A percentile compares a stretch with the other conserved stretches of the same genome.
phyloP scores from a whole-genome alignment of 2,329 filamentous ascomycete genomes.

The Colletotrichum acutatum region DNA sequence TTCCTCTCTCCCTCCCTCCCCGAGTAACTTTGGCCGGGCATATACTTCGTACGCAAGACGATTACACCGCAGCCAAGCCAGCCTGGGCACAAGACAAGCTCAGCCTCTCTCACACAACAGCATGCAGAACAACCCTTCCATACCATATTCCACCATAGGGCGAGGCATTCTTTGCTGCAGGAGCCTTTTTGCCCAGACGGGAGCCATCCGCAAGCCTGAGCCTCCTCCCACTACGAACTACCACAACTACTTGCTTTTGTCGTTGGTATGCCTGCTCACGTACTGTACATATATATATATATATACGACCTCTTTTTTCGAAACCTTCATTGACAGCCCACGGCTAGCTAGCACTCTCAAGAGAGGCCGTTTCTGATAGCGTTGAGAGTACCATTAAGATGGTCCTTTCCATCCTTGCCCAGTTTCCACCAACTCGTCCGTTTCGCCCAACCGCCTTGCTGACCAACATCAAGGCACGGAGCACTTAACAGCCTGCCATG shows the following conservation, averaged over 20 bases:
- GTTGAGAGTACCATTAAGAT: background rate
- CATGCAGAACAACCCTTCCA: slow-evolving; percentile 13
- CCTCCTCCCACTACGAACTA: background rate
- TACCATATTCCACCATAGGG: slow-evolving; percentile 13
- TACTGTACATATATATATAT: background rate
- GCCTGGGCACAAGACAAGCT: slow-evolving; percentile 1
- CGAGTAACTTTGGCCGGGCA: background rate
- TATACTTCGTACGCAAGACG: background rate
- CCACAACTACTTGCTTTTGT: too few species aligned
- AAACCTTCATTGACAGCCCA: background rate
- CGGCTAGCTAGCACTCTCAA: background rate
- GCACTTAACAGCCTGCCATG: slow-evolving; percentile 29
- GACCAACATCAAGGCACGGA: slow-evolving; percentile 32
- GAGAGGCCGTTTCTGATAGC: background rate
- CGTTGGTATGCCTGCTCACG: background rate
- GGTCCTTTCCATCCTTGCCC: background rate
- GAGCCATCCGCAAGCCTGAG: background rate
- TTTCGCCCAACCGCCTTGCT: slow-evolving; percentile 8
- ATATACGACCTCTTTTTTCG: background rate
- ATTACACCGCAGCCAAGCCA: background rate
- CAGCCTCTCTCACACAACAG: background rate
- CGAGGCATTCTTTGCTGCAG: background rate
- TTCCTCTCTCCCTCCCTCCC: too few species aligned
- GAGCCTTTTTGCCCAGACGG: background rate
- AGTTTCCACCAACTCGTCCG: background rate